Percentiles rank a stretch among this genome's conserved stretches.
phyloP scores from a whole-genome alignment of 23 red algal species.

The Gracilaria vermiculophylla region DNA sequence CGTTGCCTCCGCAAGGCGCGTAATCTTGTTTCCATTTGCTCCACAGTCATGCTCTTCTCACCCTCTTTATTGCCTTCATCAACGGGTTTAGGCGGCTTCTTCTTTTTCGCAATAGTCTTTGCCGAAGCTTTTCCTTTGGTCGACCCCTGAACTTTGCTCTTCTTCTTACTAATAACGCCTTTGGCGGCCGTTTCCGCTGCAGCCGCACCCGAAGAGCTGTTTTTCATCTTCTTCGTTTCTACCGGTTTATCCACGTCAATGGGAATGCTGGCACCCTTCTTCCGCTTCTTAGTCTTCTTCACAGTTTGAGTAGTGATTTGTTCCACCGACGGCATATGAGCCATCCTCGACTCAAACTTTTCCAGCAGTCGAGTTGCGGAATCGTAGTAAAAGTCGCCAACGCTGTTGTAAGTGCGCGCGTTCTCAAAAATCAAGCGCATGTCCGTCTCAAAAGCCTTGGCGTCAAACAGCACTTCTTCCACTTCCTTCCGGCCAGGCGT shows the following conservation, averaged over 20 bases:
- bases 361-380: conserved; percentile 74
- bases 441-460: conserved; percentile 67
- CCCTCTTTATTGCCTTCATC: conserved; percentile 20
- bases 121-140: conserved; percentile 9
- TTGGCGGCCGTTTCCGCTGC: not conserved
- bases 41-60: conserved; percentile 32
- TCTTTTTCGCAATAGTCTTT: conserved; percentile 1
- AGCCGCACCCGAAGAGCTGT: not conserved
- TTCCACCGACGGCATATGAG: conserved; percentile 42
- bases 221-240: conserved; percentile 14
- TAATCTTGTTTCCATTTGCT: conserved; percentile 48
- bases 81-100: conserved; percentile 4
- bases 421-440: conserved; percentile 91
- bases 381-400: conserved; percentile 72
- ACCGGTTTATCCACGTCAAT: not conserved
- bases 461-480: conserved; percentile 61
- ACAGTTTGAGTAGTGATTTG: not conserved
- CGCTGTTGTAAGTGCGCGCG: conserved; percentile 87
- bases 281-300: conserved; percentile 62
- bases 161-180: conserved; percentile 11
- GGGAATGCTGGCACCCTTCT: conserved; percentile 12
- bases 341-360: conserved; percentile 80
- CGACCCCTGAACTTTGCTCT: not conserved
- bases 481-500: conserved; percentile 12
- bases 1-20: conserved; percentile 36